Evolutionary conservation across 2,329 filamentous ascomycete species (phyloP), one percentile per base, ranked within the genome.

Genomic region (Colletotrichum sp.): DNA sequence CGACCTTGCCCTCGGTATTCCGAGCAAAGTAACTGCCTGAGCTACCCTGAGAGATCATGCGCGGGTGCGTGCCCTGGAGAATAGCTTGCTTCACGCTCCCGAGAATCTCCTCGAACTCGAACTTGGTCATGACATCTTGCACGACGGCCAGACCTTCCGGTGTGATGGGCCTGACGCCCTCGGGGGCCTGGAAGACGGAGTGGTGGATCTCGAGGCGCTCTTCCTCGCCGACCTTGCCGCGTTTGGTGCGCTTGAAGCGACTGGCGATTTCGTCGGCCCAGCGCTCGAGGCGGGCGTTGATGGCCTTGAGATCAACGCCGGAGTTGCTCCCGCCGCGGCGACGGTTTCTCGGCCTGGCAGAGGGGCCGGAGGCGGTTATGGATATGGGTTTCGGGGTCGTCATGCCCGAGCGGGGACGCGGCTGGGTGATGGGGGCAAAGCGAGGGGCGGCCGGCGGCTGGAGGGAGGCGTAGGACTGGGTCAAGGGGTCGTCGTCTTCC

Each of bases 191-290:
- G 82, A 99, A 99, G 59, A 99, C 97, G 0, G 96, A 98, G 85
- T 98, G 95, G 80, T 98, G 96, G 75, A 99, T 99, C 86, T 99
- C 97, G 38, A 98, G 88, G 70, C 93, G 93, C 83, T 98, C 95
- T 79, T 97, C 95, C 78, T 97, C 95, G 59, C 92, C 88, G 9
- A 90, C 91, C 80, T 92, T 93, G 65, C 93, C 94, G 82, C 93
- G 95, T 80, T 93, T 93, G 79, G 91, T 89, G 78, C 96, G 95
- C 87, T 98, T 98, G 90, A 99, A 98, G 80, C 97, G 97, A 79
- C 95, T 94, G 34, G 97, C 96, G 81, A 99, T 98, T 86, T 99
- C 97, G 80, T 98, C 97, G 18, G 97, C 97, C 97, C 97, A 99
- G 82, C 95, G 91, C 86, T 99, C 97, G 30, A 99, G 88, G 28